Conservation (phyloP, 1,284 basidiomycete species). For the Cryptococcus sp. region DNA sequence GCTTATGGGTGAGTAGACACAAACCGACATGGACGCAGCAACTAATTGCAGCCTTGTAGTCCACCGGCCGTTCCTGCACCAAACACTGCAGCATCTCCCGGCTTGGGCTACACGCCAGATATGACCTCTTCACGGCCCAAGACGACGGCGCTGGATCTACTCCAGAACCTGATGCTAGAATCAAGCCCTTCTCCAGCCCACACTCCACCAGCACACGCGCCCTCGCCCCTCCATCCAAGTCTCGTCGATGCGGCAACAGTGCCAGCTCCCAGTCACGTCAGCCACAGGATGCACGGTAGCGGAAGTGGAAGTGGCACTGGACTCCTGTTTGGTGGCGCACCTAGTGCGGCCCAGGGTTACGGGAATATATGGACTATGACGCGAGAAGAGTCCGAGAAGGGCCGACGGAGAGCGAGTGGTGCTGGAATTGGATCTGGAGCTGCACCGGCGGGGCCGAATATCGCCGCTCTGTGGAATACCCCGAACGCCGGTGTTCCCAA, state of each 20-base stretch:
- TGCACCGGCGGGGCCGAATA: background rate
- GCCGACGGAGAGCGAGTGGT: constrained; percentile 16
- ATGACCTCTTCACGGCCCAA: background rate
- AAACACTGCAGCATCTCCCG: background rate
- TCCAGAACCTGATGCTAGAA: constrained; percentile 29
- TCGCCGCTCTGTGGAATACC: constrained; percentile 12
- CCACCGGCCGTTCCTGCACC: background rate
- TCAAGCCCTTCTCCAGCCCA: constrained; percentile 8
- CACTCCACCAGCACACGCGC: background rate
- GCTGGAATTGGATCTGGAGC: constrained; percentile 2
- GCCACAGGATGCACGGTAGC: background rate
- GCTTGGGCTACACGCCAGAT: background rate
- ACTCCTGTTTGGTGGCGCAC: constrained; percentile 27
- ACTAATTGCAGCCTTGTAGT: too few relatives aligned
- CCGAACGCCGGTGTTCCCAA: background rate
- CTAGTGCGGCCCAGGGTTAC: constrained; percentile 1
- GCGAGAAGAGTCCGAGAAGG: constrained; percentile 36
- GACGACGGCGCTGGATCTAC: constrained; percentile 26
- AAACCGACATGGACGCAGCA: too few relatives aligned
- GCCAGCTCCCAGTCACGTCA: constrained; percentile 1
- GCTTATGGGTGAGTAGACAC: too few relatives aligned
- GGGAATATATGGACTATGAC: constrained; percentile 44
- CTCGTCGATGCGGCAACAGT: background rate
- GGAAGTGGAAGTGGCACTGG: constrained; percentile 10
- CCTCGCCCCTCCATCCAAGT: constrained; percentile 1